These are phyloP conservation scores for Aquilaria agallochum DNA, from an alignment of 441 rosid genomes.

Conservation along the genomic window DNA sequence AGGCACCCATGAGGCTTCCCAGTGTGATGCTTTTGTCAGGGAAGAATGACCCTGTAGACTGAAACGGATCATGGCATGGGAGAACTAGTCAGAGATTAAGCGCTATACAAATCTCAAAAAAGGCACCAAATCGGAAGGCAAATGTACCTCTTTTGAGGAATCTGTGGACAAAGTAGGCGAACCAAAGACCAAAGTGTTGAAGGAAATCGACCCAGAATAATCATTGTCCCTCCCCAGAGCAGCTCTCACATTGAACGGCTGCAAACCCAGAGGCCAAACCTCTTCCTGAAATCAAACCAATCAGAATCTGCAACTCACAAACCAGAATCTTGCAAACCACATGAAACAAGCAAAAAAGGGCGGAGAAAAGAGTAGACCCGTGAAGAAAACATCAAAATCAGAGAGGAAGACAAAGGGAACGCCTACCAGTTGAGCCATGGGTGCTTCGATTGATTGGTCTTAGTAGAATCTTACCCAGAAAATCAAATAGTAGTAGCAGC, in stretches of 20 bases:
- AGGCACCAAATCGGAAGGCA: no score
- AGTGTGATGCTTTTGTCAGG: slow-evolving; percentile 74
- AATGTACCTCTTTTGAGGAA: slow-evolving; percentile 21
- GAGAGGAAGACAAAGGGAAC: slow-evolving; percentile 14
- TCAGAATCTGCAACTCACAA: background rate
- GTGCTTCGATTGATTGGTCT: background rate
- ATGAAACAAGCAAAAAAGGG: slow-evolving; percentile 14
- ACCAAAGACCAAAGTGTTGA: slow-evolving; percentile 24
- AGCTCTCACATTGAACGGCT: slow-evolving; percentile 44
- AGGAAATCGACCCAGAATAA: slow-evolving; percentile 40
- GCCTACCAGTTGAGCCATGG: no score
- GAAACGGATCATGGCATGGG: slow-evolving; percentile 11
- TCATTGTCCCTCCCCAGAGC: slow-evolving; percentile 31
- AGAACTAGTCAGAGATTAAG: no score
- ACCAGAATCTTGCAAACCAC: slow-evolving; percentile 1
- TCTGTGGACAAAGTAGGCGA: slow-evolving; percentile 28
- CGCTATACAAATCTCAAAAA: no score
- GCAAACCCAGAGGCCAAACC: slow-evolving; percentile 64
- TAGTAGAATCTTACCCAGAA: slow-evolving; percentile 4
- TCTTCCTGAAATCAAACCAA: slow-evolving; percentile 36
- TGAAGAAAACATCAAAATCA: background rate
- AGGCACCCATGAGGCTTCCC: slow-evolving; percentile 81
- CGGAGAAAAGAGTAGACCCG: no score
- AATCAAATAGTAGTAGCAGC: slow-evolving; percentile 35
- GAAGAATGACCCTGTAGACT: slow-evolving; percentile 89